Evolutionary conservation across 257 asterid genomes (phyloP), one percentile per base, ranked within the genome.

Genomic region (Lycium ferocissimum): DNA sequence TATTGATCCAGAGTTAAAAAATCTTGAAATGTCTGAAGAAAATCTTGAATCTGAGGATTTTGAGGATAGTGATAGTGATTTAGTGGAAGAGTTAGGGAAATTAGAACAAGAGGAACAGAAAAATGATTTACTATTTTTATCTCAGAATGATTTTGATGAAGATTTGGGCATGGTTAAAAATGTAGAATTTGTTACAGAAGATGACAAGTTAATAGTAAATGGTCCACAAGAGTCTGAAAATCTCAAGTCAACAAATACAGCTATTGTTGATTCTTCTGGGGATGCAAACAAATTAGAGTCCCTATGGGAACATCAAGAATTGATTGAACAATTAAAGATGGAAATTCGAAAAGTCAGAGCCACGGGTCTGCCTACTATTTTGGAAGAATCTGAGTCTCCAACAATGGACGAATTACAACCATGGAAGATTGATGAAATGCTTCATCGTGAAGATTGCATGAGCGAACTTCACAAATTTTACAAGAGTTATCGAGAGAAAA

Each of bases 221-320:
- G 66, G 86, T 84, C 18, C 65, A 54, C 76, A 85, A 7, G 92
- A 89, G 43, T 83, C 87, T n/a, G 91, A 86, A 47, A 88, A 88
- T 79, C 47, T 38, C 6, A 81, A 59, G 83, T 75, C 89, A 26
- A 81, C 87, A 13, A 93, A 88, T 9, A 83, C 91, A 57, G 85
- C 88, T 0, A 79, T 18, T 73, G 59, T 83, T 49, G 88, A 83
- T 12, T 51, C 78, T 7, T 13, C 33, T 0, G 93, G 37, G 9
- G 97, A 95, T 81, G 81, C 86, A 10, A 92, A 90, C 89, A 90
- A 92, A 37, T 78, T 94, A 86, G 99, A 95, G 83, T 87, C 94
- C 9, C 84, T 96, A 79, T 97, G 99, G 99, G 99, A 97, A 80
- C 99, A 97, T 92, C 99, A 95, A 87, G 99, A 97, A n/a, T 88